phyloP scores from a whole-genome alignment of 2,329 filamentous ascomycete species.

The Neodidymelliopsis sp. region DNA sequence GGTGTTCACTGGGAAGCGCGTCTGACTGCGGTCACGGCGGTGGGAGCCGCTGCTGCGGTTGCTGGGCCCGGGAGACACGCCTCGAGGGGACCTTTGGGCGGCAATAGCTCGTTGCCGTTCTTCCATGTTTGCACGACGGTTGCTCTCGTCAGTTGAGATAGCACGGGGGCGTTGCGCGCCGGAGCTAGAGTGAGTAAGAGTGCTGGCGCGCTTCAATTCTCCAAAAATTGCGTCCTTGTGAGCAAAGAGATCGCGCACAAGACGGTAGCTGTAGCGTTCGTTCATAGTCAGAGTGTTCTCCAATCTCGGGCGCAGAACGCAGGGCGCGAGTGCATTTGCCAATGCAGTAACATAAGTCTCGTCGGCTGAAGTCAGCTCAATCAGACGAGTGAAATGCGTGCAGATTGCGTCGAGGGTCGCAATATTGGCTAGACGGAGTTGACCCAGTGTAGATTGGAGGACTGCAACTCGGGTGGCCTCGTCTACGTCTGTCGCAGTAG shows the following conservation, averaged over 20 bases:
- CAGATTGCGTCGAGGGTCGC: conserved; percentile 98
- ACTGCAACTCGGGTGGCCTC: conserved; percentile 85
- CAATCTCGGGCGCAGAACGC: conserved; percentile 83
- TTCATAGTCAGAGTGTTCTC: conserved; percentile 94
- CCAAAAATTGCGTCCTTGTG: conserved; percentile 96
- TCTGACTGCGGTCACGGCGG: conserved; percentile 79
- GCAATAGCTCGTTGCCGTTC: conserved; percentile 84
- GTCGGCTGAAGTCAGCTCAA: conserved; percentile 95
- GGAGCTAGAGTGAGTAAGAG: conserved; percentile 66
- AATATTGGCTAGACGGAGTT: conserved; percentile 95
- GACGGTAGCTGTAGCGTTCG: conserved; percentile 88
- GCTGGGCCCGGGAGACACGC: conserved; percentile 74
- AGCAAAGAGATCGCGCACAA: conserved; percentile 89
- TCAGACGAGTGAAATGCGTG: conserved; percentile 96
- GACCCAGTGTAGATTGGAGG: conserved; percentile 92
- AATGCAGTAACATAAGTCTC: conserved; percentile 82
- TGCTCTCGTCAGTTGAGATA: conserved; percentile 94
- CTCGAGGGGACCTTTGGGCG: conserved; percentile 69
- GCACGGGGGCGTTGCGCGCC: conserved; percentile 75
- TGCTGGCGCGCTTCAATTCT: conserved; percentile 90
- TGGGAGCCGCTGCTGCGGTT: conserved; percentile 52
- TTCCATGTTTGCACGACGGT: conserved; percentile 91
- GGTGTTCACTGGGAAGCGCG: conserved; percentile 79
- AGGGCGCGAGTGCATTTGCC: conserved; percentile 78
- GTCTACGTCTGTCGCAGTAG: conserved; percentile 70